These are phyloP conservation scores for Aurantiochytrium sp. DNA, from an alignment of 108 stramenopile genomes.

Conservation along the genomic window DNA sequence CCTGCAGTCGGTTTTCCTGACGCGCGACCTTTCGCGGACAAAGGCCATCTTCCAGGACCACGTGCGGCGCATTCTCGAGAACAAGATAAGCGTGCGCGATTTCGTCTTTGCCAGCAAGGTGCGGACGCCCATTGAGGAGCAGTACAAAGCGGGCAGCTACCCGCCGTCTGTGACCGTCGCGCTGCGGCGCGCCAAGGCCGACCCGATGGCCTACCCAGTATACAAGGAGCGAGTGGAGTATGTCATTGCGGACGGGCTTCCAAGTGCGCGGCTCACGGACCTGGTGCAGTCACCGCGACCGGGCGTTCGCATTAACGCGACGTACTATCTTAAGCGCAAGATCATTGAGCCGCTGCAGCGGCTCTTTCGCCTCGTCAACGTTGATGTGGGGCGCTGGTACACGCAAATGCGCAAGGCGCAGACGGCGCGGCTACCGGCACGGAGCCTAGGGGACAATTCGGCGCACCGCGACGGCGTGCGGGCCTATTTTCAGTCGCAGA, in stretches of 20 bases:
- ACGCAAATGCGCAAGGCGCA: neutral
- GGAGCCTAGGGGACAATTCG: neutral
- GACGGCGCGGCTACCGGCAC: neutral
- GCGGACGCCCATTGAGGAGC: neutral
- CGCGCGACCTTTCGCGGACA: neutral
- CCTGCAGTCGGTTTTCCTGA: neutral
- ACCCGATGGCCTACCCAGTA: neutral
- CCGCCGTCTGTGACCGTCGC: neutral
- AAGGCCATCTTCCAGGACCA: neutral
- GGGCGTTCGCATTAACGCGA: neutral
- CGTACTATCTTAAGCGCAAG: neutral
- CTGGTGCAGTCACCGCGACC: conserved; percentile 4
- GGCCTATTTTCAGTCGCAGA: neutral
- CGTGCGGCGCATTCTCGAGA: neutral
- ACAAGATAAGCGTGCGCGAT: neutral
- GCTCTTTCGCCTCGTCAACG: conserved; percentile 18
- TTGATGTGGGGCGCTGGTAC: conserved; percentile 18
- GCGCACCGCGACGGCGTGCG: neutral
- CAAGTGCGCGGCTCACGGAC: neutral
- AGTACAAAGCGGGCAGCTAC: neutral
- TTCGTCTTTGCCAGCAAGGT: conserved; percentile 33
- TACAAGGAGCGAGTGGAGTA: conserved; percentile 25
- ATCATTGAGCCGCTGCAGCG: neutral
- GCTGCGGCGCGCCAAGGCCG: neutral
- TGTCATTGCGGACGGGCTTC: neutral